phyloP scores from a whole-genome alignment of 2,329 filamentous ascomycete genomes.

The Fusarium sublunatum region DNA sequence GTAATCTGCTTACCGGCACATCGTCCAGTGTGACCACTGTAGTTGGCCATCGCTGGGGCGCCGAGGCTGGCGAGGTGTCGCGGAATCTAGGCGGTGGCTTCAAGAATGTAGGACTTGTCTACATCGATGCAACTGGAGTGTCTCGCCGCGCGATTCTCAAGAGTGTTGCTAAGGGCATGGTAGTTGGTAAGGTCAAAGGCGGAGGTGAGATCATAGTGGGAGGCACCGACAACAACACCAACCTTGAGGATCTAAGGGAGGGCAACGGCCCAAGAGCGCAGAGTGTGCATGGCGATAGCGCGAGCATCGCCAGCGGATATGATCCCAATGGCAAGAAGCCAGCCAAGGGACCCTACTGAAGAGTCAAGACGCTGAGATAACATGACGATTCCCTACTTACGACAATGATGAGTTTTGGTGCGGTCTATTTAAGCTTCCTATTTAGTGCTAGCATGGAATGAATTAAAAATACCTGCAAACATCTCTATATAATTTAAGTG shows the following conservation, averaged over 20 bases:
- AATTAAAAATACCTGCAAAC: constrained; percentile 4
- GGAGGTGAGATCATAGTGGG: constrained; percentile 80
- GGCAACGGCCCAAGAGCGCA: constrained; percentile 38
- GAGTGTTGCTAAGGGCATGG: constrained; percentile 96
- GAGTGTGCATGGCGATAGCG: constrained; percentile 45
- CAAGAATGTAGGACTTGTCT: constrained; percentile 96
- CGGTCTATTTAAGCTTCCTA: constrained; percentile 7
- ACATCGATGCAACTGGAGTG: constrained; percentile 95
- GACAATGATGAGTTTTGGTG: constrained; percentile 12
- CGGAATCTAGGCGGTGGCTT: constrained; percentile 83
- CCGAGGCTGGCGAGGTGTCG: constrained; percentile 84
- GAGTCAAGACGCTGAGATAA: constrained; percentile 6
- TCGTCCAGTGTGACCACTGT: constrained; percentile 85
- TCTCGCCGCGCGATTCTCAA: constrained; percentile 91
- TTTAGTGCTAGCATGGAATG: constrained; percentile 9
- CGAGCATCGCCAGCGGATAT: constrained; percentile 45
- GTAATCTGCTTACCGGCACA: constrained; percentile 78
- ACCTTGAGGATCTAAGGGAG: constrained; percentile 40
- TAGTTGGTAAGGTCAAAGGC: constrained; percentile 81
- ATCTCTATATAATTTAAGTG: not conserved
- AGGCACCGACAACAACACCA: constrained; percentile 61
- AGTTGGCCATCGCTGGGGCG: constrained; percentile 88
- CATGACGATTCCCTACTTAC: constrained; percentile 10
- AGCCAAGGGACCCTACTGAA: constrained; percentile 37
- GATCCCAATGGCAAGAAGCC: constrained; percentile 51